These are phyloP conservation scores for Diaporthe sp. DNA, from an alignment of 2,329 filamentous ascomycete genomes.

Conservation along the genomic window DNA sequence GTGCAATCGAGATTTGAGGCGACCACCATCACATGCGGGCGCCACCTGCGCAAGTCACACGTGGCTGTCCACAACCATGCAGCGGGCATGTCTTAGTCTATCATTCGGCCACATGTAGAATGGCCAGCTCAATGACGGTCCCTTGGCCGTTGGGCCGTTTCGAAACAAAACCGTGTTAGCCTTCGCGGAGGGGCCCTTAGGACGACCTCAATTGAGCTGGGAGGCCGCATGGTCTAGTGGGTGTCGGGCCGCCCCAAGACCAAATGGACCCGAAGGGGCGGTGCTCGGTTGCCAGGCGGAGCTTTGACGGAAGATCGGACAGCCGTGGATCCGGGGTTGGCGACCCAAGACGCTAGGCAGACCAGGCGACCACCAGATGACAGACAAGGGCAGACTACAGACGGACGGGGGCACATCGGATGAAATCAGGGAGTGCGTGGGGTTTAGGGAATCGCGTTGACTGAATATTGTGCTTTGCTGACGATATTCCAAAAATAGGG, in stretches of 20 bases:
- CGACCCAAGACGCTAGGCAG: neutral
- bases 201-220: neutral
- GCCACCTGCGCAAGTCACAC: neutral
- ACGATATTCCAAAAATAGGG: slow-evolving; percentile 18
- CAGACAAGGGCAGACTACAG: neutral
- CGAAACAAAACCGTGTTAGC: slow-evolving; percentile 10
- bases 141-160: neutral
- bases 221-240: neutral
- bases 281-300: neutral
- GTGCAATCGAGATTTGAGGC: neutral
- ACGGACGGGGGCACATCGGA: neutral
- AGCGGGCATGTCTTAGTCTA: neutral
- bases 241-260: slow-evolving; percentile 10
- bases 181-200: neutral
- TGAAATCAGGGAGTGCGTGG: neutral
- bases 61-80: neutral
- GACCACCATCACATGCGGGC: neutral
- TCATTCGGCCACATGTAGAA: neutral
- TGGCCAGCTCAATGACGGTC: neutral
- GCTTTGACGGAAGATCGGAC: slow-evolving; percentile 18
- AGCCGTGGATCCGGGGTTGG: slow-evolving; percentile 10
- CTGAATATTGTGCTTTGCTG: neutral
- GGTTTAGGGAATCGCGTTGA: neutral
- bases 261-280: slow-evolving; percentile 3
- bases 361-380: neutral